A percentile compares a stretch with the other conserved stretches of the same genome.
Conservation (phyloP, 2,329 filamentous ascomycete species). For the Zasmidium cellare region DNA sequence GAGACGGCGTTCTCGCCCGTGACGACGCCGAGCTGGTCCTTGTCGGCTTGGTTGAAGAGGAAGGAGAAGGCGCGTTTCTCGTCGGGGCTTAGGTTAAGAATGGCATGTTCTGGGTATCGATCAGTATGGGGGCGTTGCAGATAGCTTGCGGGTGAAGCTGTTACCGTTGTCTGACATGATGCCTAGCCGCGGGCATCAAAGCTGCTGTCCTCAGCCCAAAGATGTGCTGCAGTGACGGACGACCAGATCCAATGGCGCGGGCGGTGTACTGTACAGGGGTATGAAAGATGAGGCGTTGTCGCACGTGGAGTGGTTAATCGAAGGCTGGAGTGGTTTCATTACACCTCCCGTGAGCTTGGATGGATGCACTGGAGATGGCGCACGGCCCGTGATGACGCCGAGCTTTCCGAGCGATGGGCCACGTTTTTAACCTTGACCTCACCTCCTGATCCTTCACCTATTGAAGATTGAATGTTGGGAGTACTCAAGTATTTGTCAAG, state of each 20-base stretch:
- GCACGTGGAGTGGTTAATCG: too few species aligned
- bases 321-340: too few species aligned
- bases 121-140: conserved; percentile 11
- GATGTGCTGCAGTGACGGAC: not conserved
- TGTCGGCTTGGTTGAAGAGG: conserved; percentile 90
- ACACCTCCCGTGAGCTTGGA: too few species aligned
- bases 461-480: too few species aligned
- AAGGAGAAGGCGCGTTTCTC: conserved; percentile 94
- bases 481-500: too few species aligned
- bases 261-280: not conserved
- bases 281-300: not conserved
- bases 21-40: conserved; percentile 86
- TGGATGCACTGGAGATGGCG: too few species aligned
- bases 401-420: too few species aligned
- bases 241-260: not conserved
- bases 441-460: too few species aligned
- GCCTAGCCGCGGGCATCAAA: conserved; percentile 17
- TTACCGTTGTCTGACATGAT: conserved; percentile 26
- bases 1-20: conserved; percentile 95
- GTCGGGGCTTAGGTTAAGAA: conserved; percentile 74
- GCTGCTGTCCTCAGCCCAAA: not conserved
- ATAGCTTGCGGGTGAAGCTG: not conserved
- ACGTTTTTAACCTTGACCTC: too few species aligned
- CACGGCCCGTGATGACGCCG: too few species aligned
- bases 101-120: conserved; percentile 29